Conservation (phyloP, 805 yeast species). For the Maudiozyma turicensis region DNA sequence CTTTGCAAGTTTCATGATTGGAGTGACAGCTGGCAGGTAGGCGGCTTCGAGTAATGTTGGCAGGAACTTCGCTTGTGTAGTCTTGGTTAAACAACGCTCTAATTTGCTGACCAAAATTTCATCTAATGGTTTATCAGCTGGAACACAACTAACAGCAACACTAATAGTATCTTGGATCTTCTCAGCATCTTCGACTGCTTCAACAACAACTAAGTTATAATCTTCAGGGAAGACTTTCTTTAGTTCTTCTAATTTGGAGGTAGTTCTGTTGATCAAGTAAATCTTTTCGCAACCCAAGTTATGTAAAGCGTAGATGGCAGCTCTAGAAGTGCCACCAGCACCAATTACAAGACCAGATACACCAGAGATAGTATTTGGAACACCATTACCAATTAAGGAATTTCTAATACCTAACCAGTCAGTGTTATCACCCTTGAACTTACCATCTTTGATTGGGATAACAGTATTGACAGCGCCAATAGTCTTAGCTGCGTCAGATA, state of each 20-base stretch:
- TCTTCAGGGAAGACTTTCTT: conserved; percentile 49
- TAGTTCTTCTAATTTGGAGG: conserved; percentile 50
- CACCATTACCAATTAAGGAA: conserved; percentile 57
- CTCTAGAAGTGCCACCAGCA: conserved; percentile 96
- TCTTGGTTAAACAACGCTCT: conserved; percentile 37
- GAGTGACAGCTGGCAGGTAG: conserved; percentile 82
- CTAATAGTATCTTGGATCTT: conserved; percentile 36
- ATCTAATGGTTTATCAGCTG: conserved; percentile 70
- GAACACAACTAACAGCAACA: conserved; percentile 69
- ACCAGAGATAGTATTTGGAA: conserved; percentile 33
- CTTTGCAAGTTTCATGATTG: conserved; percentile 69
- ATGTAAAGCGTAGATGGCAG: conserved; percentile 82
- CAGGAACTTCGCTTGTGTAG: conserved; percentile 31
- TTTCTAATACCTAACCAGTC: conserved; percentile 87
- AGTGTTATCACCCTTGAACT: conserved; percentile 77
- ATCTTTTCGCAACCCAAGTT: conserved; percentile 68
- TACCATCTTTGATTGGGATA: conserved; percentile 39
- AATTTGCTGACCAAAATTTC: conserved; percentile 38
- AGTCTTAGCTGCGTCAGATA: conserved; percentile 65
- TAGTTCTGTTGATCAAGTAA: conserved; percentile 74
- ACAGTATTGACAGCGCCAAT: conserved; percentile 95
- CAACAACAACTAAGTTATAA: conserved; percentile 51
- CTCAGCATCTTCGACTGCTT: conserved; percentile 37
- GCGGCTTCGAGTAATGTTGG: conserved; percentile 82
- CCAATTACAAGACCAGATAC: conserved; percentile 76